A percentile compares a stretch with the other conserved stretches of the same genome.
These are phyloP conservation scores for Apiotrichum akiyoshidainum DNA, from an alignment of 1,284 basidiomycete species.

Conservation along the genomic window DNA sequence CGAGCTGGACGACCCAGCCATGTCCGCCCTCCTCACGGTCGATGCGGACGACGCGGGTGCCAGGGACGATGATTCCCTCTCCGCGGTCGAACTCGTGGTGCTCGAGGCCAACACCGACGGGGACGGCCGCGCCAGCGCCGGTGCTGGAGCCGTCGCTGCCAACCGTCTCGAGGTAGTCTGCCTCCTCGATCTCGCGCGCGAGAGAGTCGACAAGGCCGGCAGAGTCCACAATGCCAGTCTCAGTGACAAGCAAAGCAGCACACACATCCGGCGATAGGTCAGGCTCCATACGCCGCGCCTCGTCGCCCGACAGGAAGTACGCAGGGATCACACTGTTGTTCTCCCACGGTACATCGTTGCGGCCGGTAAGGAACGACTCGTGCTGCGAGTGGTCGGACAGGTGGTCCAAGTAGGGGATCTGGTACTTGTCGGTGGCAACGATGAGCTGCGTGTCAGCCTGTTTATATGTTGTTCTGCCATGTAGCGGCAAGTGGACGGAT, in stretches of 20 bases:
- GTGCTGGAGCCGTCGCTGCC: not conserved
- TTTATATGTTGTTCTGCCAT: not conserved
- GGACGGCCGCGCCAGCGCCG: slow-evolving; percentile 2
- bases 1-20: slow-evolving; percentile 61
- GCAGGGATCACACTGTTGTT: slow-evolving; percentile 58
- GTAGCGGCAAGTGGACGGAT: too few relatives aligned
- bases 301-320: slow-evolving; percentile 65
- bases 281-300: slow-evolving; percentile 75
- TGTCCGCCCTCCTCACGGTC: slow-evolving; percentile 55
- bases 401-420: slow-evolving; percentile 66
- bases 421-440: slow-evolving; percentile 63
- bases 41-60: slow-evolving; percentile 82
- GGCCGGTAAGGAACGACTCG: slow-evolving; percentile 29
- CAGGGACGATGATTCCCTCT: slow-evolving; percentile 70
- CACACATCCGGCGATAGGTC: slow-evolving; percentile 68
- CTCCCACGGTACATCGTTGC: not conserved
- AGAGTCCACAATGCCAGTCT: slow-evolving; percentile 88
- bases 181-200: slow-evolving; percentile 65
- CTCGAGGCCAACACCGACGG: slow-evolving; percentile 43
- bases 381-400: slow-evolving; percentile 64
- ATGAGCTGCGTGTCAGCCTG: slow-evolving; percentile 56
- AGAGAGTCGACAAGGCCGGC: slow-evolving; percentile 76
- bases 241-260: slow-evolving; percentile 73
- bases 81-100: slow-evolving; percentile 25
- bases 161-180: slow-evolving; percentile 27